phyloP scores from a whole-genome alignment of 208 protist genomes.

The Leishmania turanica region DNA sequence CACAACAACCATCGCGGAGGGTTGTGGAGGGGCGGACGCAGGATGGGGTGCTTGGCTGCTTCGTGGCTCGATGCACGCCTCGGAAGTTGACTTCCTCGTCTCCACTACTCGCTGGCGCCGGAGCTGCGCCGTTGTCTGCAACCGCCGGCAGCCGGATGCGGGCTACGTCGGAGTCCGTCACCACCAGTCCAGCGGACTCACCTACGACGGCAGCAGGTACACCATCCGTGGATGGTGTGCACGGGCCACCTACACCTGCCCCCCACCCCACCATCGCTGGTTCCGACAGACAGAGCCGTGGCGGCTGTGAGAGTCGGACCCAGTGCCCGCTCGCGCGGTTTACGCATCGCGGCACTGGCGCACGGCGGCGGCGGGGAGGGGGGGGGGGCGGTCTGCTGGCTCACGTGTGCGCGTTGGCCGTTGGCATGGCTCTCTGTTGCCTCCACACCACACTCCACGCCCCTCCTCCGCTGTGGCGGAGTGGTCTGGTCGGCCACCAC shows the following conservation, averaged over 20 bases:
- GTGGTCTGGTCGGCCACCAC: not conserved
- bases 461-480: not conserved
- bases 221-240: not conserved
- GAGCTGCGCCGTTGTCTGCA: not conserved
- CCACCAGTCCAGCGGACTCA: not conserved
- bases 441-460: not conserved
- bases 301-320: conserved; percentile 1
- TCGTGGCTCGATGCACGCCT: not conserved
- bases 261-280: not conserved
- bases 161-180: not conserved
- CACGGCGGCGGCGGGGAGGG: not conserved
- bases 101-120: not conserved
- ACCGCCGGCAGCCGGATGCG: not conserved
- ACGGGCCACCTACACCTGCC: not conserved
- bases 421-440: not conserved
- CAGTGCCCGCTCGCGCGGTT: not conserved
- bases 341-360: not conserved
- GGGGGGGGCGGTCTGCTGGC: no score
- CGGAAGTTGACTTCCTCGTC: not conserved
- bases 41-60: not conserved
- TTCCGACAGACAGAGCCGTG: not conserved
- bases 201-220: not conserved
- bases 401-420: no score
- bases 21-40: not conserved
- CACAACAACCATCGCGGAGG: not conserved